Percentiles rank a stretch among this genome's conserved stretches.
These are phyloP conservation scores for Pseudohyphozyma bogoriensis DNA, from an alignment of 768 basidiomycete genomes.

Conservation along the genomic window DNA sequence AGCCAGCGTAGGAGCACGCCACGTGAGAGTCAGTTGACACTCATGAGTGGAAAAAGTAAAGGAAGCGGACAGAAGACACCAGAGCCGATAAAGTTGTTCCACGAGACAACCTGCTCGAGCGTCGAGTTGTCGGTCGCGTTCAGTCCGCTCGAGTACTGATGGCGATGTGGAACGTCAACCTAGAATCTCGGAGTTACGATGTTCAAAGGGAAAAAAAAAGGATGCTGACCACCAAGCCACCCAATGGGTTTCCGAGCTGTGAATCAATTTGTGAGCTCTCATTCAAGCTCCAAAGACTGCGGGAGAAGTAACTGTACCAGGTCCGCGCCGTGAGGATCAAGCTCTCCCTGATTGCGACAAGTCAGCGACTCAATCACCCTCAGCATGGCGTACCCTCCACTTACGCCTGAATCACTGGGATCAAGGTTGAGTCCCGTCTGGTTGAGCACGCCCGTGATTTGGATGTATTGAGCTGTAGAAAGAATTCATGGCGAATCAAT, in stretches of 20 bases:
- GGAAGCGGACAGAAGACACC: conserved; percentile 53
- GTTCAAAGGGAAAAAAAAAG: background rate
- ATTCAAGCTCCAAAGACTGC: too few relatives aligned
- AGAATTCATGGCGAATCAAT: too few relatives aligned
- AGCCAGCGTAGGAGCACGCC: too few relatives aligned
- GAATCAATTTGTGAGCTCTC: background rate
- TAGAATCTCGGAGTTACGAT: too few relatives aligned
- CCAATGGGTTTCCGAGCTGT: conserved; percentile 15
- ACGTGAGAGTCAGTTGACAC: too few relatives aligned
- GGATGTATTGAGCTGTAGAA: too few relatives aligned
- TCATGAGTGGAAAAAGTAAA: too few relatives aligned
- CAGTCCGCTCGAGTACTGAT: conserved; percentile 12
- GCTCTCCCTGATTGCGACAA: background rate
- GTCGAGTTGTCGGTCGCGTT: conserved; percentile 29
- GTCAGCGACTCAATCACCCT: conserved; percentile 50
- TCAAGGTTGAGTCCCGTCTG: conserved; percentile 50
- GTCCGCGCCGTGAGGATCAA: conserved; percentile 14
- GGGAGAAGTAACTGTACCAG: background rate
- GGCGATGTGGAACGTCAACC: background rate
- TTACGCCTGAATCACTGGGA: conserved; percentile 46
- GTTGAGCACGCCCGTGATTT: too few relatives aligned
- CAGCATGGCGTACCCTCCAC: conserved; percentile 58
- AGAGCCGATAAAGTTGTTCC: conserved; percentile 50
- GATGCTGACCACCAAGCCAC: background rate
- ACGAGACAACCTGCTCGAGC: conserved; percentile 50